Base-by-base conservation (phyloP, 2,329 filamentous ascomycete genomes). In the Ampelomyces quisqualis region DNA sequence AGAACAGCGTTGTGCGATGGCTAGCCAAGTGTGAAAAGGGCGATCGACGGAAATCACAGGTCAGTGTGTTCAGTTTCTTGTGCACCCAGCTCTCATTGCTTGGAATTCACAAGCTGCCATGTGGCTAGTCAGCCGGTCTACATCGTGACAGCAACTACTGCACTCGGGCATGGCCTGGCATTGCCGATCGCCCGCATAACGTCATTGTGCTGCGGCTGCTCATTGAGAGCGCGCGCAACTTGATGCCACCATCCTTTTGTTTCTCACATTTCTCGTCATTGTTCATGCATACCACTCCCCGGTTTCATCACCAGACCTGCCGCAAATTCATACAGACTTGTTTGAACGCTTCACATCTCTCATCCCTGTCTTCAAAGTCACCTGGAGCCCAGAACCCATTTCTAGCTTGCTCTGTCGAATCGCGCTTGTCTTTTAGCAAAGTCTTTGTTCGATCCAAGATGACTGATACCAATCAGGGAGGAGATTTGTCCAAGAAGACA, bases 1-100 rank as follows among this genome's bases (percentile, higher is more conserved):
- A 88, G 72, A 90, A 86, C 49, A 89, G 82, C 49, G 83, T 90
- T 5, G 77, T 86, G 62, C 74, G 87, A 51, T 79, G 77, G 65
- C 57, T 86, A 39, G 70, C 83, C 19, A 82, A 82, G 61, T 77
- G 78, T 53, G 80, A 82, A 36, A 86, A 81, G 64, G 82, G 84
- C 27, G 48, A 55, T 18, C 75, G 75, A 36, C 87, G 80, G 66
- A 86, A 81, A 68, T 66, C 22, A 36, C 60, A 64, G 58, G 65
- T 68, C 54, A 56, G 64, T 13, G 15, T 38, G 10, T 26, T 9
- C 11, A 17, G 7, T 39, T 33, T 19, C 31, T 17, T 27, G n/a
- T n/a, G n/a, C n/a, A n/a, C n/a, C n/a, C n/a, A n/a, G n/a, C n/a
- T n/a, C n/a, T n/a, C n/a, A n/a, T n/a, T n/a, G n/a, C n/a, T n/a